Conservation (phyloP, 371 early-diverging fungal genomes). For the Funneliformis caledonium region DNA sequence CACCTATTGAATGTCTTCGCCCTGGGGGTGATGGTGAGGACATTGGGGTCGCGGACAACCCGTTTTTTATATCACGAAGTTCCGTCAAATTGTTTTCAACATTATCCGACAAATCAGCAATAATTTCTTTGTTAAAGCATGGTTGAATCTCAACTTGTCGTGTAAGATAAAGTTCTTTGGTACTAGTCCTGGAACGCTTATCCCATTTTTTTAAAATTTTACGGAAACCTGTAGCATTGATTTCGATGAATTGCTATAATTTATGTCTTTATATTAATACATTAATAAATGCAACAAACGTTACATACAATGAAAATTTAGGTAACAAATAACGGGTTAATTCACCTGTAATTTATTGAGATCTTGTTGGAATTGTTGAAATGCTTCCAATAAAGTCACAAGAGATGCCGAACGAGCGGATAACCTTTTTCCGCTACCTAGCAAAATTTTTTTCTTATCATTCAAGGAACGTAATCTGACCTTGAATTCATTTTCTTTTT, state of each 20-base stretch:
- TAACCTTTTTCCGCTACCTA: conserved; percentile 56
- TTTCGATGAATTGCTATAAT: conserved; percentile 88
- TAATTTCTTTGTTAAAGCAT: conserved; percentile 89
- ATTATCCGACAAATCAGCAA: conserved; percentile 86
- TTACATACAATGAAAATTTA: neutral
- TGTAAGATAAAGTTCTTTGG: conserved; percentile 93
- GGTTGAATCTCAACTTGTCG: conserved; percentile 95
- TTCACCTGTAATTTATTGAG: conserved; percentile 90
- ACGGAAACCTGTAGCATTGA: conserved; percentile 93
- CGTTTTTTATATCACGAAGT: conserved; percentile 50
- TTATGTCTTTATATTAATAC: neutral
- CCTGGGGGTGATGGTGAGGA: conserved; percentile 38
- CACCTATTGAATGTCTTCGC: conserved; percentile 26
- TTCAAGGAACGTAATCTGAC: conserved; percentile 75
- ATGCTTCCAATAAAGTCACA: conserved; percentile 82
- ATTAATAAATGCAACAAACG: neutral
- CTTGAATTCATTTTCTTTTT: conserved; percentile 79
- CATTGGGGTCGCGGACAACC: neutral
- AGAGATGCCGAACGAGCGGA: conserved; percentile 65
- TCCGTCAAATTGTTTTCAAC: conserved; percentile 73
- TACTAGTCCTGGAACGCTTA: conserved; percentile 92
- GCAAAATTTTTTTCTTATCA: conserved; percentile 81
- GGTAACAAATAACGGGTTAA: neutral
- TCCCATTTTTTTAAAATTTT: conserved; percentile 99
- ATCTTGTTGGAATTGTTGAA: conserved; percentile 88